phyloP scores from a whole-genome alignment of 2,329 filamentous ascomycete genomes.

The Arthroderma uncinatum region DNA sequence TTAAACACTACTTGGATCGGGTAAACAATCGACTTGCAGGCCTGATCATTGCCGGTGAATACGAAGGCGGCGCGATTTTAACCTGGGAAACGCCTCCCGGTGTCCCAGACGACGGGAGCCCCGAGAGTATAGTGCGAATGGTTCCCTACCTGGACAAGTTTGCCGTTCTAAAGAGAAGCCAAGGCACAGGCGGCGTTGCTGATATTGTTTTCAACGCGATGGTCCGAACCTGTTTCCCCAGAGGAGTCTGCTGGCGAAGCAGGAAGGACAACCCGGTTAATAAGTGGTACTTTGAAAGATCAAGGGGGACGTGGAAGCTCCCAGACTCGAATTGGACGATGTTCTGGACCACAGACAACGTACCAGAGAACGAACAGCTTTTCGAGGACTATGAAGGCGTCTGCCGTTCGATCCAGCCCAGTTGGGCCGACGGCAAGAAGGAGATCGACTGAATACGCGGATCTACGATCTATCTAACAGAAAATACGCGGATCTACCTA shows the following conservation, averaged over 20 bases:
- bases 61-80: conserved; percentile 87
- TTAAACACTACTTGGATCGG: conserved; percentile 69
- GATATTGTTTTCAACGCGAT: conserved; percentile 96
- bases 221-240: conserved; percentile 77
- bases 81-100: conserved; percentile 78
- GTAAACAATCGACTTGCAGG: conserved; percentile 73
- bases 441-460: conserved; percentile 41
- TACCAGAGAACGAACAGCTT: conserved; percentile 42
- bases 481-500: not conserved
- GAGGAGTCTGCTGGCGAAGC: conserved; percentile 85
- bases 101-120: conserved; percentile 43
- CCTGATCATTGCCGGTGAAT: conserved; percentile 88
- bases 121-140: conserved; percentile 48
- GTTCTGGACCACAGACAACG: conserved; percentile 84
- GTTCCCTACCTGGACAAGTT: conserved; percentile 98
- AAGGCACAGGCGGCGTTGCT: conserved; percentile 84
- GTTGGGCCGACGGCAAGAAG: conserved; percentile 37
- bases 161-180: conserved; percentile 75
- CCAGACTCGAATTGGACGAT: conserved; percentile 83
- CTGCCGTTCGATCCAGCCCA: conserved; percentile 50
- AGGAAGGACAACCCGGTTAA: conserved; percentile 89
- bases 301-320: conserved; percentile 71
- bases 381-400: conserved; percentile 63
- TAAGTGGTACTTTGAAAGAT: conserved; percentile 97
- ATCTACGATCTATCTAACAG: too few species aligned